Evolutionary conservation across 129 eudicot genomes (phyloP).

Genomic region (Flaveria sonorensis): DNA sequence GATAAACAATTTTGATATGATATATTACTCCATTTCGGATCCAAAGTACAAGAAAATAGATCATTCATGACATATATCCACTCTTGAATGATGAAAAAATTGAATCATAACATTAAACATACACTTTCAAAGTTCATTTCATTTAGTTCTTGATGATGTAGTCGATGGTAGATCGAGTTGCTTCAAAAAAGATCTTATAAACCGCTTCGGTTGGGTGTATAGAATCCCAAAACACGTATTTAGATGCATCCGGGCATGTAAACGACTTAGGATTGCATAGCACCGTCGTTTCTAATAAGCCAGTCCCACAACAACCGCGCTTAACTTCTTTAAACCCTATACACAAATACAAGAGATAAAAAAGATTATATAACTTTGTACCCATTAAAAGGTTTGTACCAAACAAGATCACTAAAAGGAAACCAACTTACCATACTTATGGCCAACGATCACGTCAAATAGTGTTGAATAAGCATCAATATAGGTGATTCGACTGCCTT

Average conservation of each 20-base stretch:
- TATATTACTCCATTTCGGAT: constrained; percentile 1
- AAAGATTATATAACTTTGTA: neutral
- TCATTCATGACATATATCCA: neutral
- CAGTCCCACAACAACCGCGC: constrained; percentile 80
- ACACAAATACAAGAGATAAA: constrained; percentile 16
- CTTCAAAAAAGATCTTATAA: constrained; percentile 37
- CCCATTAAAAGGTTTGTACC: neutral
- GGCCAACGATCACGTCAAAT: constrained; percentile 31
- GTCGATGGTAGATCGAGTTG: constrained; percentile 41
- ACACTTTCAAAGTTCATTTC: neutral
- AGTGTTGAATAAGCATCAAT: constrained; percentile 46
- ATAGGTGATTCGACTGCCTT: constrained; percentile 44
- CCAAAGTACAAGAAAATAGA: constrained; percentile 7
- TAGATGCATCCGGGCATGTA: constrained; percentile 55
- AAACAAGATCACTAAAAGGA: neutral
- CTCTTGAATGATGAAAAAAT: neutral
- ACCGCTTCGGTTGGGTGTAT: constrained; percentile 55
- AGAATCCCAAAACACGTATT: constrained; percentile 58
- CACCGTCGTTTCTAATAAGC: constrained; percentile 52
- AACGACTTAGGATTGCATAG: constrained; percentile 53
- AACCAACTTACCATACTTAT: constrained; percentile 46
- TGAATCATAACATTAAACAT: neutral
- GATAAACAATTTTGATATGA: constrained; percentile 2
- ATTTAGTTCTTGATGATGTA: constrained; percentile 28
- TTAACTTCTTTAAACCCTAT: constrained; percentile 48